Conservation (phyloP, 139 green algal genomes). For the Closterium sp. region DNA sequence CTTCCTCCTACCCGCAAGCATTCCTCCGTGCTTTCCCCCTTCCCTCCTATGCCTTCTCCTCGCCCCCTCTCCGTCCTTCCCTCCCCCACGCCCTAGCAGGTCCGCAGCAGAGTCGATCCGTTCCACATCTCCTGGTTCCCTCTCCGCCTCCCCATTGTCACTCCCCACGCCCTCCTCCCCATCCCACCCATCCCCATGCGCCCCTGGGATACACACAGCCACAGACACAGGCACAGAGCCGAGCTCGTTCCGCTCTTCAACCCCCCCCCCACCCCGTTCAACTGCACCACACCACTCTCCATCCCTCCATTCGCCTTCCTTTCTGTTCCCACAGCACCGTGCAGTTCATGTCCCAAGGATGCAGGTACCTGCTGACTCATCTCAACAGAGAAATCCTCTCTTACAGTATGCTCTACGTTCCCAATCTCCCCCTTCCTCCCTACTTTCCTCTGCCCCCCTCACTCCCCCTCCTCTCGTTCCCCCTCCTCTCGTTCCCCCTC, state of each 20-base stretch:
- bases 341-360: too few species aligned
- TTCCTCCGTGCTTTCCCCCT: background rate
- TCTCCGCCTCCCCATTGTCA: background rate
- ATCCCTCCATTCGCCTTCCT: background rate
- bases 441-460: background rate
- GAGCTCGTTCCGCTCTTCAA: background rate
- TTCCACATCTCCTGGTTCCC: background rate
- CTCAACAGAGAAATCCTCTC: background rate
- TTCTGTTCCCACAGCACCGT: too few species aligned
- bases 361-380: too few species aligned
- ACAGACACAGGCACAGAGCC: background rate
- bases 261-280: background rate
- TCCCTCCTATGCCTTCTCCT: background rate
- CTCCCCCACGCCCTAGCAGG: background rate
- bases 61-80: background rate
- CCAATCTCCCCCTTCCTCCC: background rate
- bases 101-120: background rate
- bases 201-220: background rate
- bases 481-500: too few species aligned
- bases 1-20: background rate
- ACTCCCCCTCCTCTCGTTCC: background rate
- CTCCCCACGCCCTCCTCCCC: background rate
- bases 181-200: background rate
- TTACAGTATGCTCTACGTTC: background rate
- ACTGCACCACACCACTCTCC: background rate